Evolutionary conservation across 2,329 filamentous ascomycete genomes (phyloP), one percentile per base, ranked within the genome.

Genomic region (Emmonsiellopsis sp.): DNA sequence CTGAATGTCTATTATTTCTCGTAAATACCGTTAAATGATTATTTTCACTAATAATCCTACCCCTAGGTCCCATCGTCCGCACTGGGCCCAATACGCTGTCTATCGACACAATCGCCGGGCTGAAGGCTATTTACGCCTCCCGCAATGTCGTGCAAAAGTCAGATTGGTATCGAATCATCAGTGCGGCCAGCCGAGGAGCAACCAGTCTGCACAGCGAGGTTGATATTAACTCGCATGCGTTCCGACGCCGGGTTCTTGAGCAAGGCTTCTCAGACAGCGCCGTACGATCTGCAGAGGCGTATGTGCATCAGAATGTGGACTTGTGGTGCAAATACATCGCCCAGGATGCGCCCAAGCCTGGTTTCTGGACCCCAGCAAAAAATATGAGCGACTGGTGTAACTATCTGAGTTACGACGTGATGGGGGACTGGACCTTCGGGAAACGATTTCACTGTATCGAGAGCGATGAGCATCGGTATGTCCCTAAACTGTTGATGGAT

Each of bases 1-100:
- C 15, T 5, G 31, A 7, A n/a, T 4, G n/a, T 10, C 13, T 45
- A n/a, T 45, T 40, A 40, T 40, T 15, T 15, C 7, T 38, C 32
- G 13, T 34, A 13, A 5, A 13, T 7, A 10, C 7, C 32, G 30
- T 31, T 15, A 37, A 10, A 15, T 16, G n/a, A 44, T 20, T 35
- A 26, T 26, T 26, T 26, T 26, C 20, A 26, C 20, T 26, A 26
- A 26, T 26, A 26, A 26, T 26, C 5, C 5, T 26, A 26, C 6
- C 44, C 4, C 13, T 41, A 58, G 56, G 56, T 9, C 73, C 75
- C n/a, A 68, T 83, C 50, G 85, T 92, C n/a, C 86, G 89, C 31
- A 87, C 86, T 59, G 86, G 86, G 0, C 89, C 89, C 43, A 89
- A 89, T 68, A 82, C 81, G 56, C 73, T 95, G 42, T 88, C 84